Base-by-base conservation (phyloP, 164 flowering plant species). In the Chimonanthus salicifolius region DNA sequence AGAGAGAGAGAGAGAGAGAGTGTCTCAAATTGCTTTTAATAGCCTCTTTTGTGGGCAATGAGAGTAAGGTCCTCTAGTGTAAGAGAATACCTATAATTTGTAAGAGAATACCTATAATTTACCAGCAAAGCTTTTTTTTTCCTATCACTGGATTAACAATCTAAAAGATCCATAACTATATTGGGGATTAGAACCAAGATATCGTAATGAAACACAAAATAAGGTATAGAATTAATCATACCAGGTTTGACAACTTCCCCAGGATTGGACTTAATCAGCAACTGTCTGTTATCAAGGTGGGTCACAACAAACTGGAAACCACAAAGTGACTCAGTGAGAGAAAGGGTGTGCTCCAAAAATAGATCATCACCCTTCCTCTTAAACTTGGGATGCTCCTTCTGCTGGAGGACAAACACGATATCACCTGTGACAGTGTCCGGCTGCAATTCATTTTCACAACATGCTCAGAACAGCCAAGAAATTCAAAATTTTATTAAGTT, bases 221-320 rank as follows among this genome's bases (percentile, higher is more conserved):
- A 50, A 47, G 9, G 60, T 33, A 33, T 44, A 71, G 48, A 33
- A 60, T n/a, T 54, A 10, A 69, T 74, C 89, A 79, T 47, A 92
- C 96, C 90, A 74, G 97, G 98, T 85, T 91, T 93, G 50, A 93
- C 86, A 60, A 91, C 94, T 76, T 93, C 94, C 45, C 98, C 98
- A 15, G 94, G 93, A 49, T 85, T 74, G n/a, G 96, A 86, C 64
- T 90, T 91, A 75, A 93, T 87, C 10, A 91, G 89, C 10, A 92
- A 90, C 77, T 87, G 91, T 72, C 97, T 81, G n/a, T 84, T 88
- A 79, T 92, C 97, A 64, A 92, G 64, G 76, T 92, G 97, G 7
- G 92, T 83, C 74, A 92, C 48, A 2, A 84, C 81, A 72, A 89
- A 91, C 75, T 88, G 90, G 77, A 92, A 92, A 15, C 97, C 97